Base-by-base conservation (phyloP, 2,329 filamentous ascomycete genomes). In the Colletotrichum sp. region DNA sequence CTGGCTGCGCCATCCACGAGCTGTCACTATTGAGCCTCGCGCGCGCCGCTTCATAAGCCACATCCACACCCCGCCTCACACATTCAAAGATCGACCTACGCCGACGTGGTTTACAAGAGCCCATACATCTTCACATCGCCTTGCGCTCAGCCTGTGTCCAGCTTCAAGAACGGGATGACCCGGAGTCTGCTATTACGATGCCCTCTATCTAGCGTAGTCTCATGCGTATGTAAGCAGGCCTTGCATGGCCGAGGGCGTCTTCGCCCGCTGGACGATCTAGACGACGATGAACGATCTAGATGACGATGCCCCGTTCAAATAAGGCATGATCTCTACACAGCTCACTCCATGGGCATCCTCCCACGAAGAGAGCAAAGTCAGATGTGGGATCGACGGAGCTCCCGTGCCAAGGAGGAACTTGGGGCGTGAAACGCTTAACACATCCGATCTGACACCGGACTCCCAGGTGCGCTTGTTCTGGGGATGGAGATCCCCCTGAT, bases 371-470 rank as follows among this genome's bases (percentile, higher is more conserved):
- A 60, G 60, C 28, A 16, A 63, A 34, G 32, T n/a, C 57, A 59
- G 57, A 69, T 52, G 44, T 26, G 24, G n/a, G n/a, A 69, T 66
- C 44, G 57, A 30, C 55, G 69, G 30, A 67, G 36, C 28, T 30
- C 24, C 57, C 65, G 64, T 69, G 65, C 64, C 74, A 76, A 62
- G 68, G 34, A 44, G 30, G 28, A 52, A 57, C 49, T 69, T 49
- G 60, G 57, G 34, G 75, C 67, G 66, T 76, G 75, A 77, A 75
- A 77, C 39, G 44, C 66, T 57, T 68, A 24, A 36, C 72, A 67
- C 55, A 39, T 62, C 72, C 67, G 60, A 77, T 66, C 62, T 75
- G 71, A 63, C 26, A 71, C 62, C 72, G 71, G 59, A 49, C 57
- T 77, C 62, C 32, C 75, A 75, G 64, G 52, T 52, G 49, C 64